Evolutionary conservation across 495 filamentous ascomycete genomes (phyloP), one percentile per base, ranked within the genome.

Genomic region (Penicillium turbatum): DNA sequence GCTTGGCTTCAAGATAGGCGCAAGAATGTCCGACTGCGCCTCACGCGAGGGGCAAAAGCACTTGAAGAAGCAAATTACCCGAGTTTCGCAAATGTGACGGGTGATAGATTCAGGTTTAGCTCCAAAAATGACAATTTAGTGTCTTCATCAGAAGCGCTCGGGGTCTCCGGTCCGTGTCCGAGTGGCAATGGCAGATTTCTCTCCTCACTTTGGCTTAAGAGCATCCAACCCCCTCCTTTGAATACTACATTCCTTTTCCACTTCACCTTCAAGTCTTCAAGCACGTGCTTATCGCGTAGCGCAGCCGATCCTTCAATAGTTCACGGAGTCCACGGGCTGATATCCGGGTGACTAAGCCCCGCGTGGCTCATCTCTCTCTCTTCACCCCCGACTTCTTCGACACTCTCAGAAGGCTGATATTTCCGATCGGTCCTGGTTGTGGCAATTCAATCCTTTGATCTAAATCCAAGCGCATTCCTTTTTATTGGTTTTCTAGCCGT

Each of bases 101-200:
- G 35, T 48, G 52, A 46, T 44, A 39, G 39, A 19, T 43, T 54
- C 44, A 27, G 43, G 43, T 24, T 44, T 54, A 54, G 52, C 48
- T 51, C 29, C 27, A 41, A 50, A 26, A n/a, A n/a, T 30, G 15
- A 46, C 30, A 27, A 15, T 17, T 46, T 21, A 34, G 32, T 37
- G 21, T 13, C 19, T 38, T 37, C 13, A 50, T 46, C 36, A 39
- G 35, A 49, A 37, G 47, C 47, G 37, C 38, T 24, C 39, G 29
- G 48, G 30, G 38, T n/a, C 13, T 42, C 39, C 39, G 49, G 19
- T 42, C 49, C 39, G 44, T 48, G 5, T 48, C 49, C 38, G 39
- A 26, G 49, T 51, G 49, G 49, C 49, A 36, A 32, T 51, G 49
- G 30, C 24, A 37, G 7, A 34, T 41, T 35, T 27, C 29, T 48